A percentile compares a stretch with the other conserved stretches of the same genome.
Evolutionary conservation across 257 asterid species (phyloP).

Genomic region (Solanum habrochaites): DNA sequence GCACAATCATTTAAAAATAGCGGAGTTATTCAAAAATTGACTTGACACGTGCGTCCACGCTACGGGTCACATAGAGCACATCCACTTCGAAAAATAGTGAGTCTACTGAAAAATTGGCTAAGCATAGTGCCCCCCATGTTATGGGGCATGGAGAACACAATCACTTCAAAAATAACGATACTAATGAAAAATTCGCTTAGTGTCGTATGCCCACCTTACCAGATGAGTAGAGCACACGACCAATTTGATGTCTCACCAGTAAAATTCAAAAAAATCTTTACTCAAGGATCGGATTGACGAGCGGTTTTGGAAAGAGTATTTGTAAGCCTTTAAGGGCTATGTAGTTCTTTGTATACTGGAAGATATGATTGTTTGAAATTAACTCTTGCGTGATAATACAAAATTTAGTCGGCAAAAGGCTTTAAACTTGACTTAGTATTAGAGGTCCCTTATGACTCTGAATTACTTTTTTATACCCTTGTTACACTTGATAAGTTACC

Average conservation of each 20-base stretch:
- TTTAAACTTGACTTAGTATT: no score
- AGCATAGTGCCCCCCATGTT: neutral
- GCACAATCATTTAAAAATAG: no score
- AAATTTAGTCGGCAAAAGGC: neutral
- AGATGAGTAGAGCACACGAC: neutral
- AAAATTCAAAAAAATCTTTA: no score
- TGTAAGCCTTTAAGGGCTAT: neutral
- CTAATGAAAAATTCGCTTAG: neutral
- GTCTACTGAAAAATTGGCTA: no score
- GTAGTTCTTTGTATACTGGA: no score
- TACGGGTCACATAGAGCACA: neutral
- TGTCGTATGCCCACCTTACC: neutral
- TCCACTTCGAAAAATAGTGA: neutral
- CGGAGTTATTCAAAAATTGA: no score
- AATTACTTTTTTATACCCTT: no score
- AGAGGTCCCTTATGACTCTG: neutral
- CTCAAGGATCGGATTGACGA: neutral
- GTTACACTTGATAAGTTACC: neutral
- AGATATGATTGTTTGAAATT: no score
- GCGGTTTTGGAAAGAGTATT: neutral
- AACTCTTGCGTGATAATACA: neutral
- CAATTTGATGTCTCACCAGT: no score
- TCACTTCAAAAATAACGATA: no score
- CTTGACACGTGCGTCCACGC: neutral
- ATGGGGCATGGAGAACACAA: no score